phyloP scores from a whole-genome alignment of 768 basidiomycete species.

The Trichaptum fuscoviolaceum region DNA sequence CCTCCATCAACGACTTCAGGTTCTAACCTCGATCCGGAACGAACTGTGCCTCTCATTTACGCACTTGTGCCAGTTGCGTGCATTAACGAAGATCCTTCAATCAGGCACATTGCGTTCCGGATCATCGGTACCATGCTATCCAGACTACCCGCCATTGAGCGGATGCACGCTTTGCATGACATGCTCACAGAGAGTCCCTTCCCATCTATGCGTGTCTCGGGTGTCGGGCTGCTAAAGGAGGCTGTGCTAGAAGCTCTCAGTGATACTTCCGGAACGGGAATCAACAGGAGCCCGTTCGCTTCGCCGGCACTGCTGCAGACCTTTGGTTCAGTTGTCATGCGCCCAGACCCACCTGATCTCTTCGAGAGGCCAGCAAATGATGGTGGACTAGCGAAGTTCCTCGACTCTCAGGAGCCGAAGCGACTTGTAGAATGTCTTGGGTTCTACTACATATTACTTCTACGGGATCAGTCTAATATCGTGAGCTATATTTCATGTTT shows the following conservation, averaged over 20 bases:
- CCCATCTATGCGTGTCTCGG: conserved; percentile 65
- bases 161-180: conserved; percentile 51
- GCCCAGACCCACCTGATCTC: conserved; percentile 48
- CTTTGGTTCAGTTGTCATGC: conserved; percentile 58
- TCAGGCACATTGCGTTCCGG: conserved; percentile 59
- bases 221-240: conserved; percentile 66
- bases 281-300: conserved; percentile 39
- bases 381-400: conserved; percentile 39
- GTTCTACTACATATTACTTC: conserved; percentile 61
- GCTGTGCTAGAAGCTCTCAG: conserved; percentile 50
- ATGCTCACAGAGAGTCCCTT: conserved; percentile 41
- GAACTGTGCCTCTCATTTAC: conserved; percentile 42
- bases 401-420: conserved; percentile 51
- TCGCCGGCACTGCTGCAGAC: conserved; percentile 49
- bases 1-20: conserved; percentile 13
- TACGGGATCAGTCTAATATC: conserved; percentile 51
- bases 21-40: conserved; percentile 33
- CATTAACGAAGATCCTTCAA: conserved; percentile 51
- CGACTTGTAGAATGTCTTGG: conserved; percentile 62
- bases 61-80: conserved; percentile 54
- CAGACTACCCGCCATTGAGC: conserved; percentile 39
- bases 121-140: conserved; percentile 50
- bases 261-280: conserved; percentile 9
- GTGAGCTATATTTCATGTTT: conserved; percentile 28
- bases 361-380: conserved; percentile 26